Evolutionary conservation across 1,139 yeast genomes (phyloP).

Genomic region (Hemisphaericaspora lyxosophila): DNA sequence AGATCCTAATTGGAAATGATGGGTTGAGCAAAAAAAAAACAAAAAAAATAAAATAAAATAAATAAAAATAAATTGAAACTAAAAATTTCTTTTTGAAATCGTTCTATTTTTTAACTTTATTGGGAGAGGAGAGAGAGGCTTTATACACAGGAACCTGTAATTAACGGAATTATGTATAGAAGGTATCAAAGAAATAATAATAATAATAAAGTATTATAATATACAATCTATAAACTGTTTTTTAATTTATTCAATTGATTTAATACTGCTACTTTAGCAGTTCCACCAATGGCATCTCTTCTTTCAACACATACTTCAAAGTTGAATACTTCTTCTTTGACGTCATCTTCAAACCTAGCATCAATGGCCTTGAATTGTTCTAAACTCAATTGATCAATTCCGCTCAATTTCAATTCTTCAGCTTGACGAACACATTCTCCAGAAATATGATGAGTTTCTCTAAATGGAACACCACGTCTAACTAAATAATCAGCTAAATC

Average conservation of each 20-base stretch:
- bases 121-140: no score
- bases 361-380: conserved; percentile 82
- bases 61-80: no score
- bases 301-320: conserved; percentile 95
- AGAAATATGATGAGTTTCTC: conserved; percentile 97
- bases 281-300: conserved; percentile 95
- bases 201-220: no score
- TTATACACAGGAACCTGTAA: no score
- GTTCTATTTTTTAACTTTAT: no score
- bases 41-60: no score
- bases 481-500: conserved; percentile 97
- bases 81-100: no score
- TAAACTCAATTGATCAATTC: conserved; percentile 75
- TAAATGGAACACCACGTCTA: conserved; percentile 96
- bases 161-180: no score
- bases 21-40: no score
- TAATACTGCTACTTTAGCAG: conserved; percentile 86
- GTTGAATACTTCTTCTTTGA: conserved; percentile 69
- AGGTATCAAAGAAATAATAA: no score
- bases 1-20: no score
- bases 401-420: conserved; percentile 71
- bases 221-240: conserved; percentile 11
- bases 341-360: conserved; percentile 75
- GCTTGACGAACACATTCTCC: conserved; percentile 96
- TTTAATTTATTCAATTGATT: conserved; percentile 60